Base-by-base conservation (phyloP, 78 protist genomes). In the Bigelowiella natans region DNA sequence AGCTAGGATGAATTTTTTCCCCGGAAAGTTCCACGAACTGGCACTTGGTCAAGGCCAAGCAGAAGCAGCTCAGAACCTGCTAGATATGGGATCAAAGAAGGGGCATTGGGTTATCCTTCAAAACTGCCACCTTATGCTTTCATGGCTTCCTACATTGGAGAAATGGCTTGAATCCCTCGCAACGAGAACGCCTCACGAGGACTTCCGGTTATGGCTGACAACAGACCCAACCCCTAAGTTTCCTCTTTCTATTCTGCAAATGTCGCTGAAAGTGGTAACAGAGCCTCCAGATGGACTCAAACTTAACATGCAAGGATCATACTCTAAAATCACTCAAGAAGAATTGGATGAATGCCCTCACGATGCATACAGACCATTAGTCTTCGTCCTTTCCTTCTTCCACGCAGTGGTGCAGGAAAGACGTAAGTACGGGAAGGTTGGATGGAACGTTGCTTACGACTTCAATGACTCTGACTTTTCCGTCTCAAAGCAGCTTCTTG, bases 41-140 rank as follows among this genome's bases (percentile, higher is more conserved):
- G 90, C 96, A 51, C 95, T 95, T 31, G 98, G 98, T 2, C 97
- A 97, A 84, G 97, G 97, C 26, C 97, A 95, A 90, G 97, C 91
- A 0, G 39, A 38, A 18, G 40, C 83, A 29, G 99, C 99, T 3
- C 84, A 63, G 90, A 39, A 86, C 84, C 31, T 95, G 88, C 90
- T 97, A 28, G 95, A 94, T 86, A 89, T 31, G 1, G 99, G 95
- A 26, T 38, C 92, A 1, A 2, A 85, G 82, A 39, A 96, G 28
- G 99, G 99, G 28, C 97, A 95, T 1, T 97, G 99, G 99, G 94
- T 97, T 37, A 11, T 97, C 91, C 95, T 97, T 37, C 95, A 93
- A 63, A 97, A 97, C 90, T 95, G 97, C 83, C 99, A 97, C 89
- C 92, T 97, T 91, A 92, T 97, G 28, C 30, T 94, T 3, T n/a